Conservation (phyloP, 345 rosid genomes). For the Dipteronia sinensis region DNA sequence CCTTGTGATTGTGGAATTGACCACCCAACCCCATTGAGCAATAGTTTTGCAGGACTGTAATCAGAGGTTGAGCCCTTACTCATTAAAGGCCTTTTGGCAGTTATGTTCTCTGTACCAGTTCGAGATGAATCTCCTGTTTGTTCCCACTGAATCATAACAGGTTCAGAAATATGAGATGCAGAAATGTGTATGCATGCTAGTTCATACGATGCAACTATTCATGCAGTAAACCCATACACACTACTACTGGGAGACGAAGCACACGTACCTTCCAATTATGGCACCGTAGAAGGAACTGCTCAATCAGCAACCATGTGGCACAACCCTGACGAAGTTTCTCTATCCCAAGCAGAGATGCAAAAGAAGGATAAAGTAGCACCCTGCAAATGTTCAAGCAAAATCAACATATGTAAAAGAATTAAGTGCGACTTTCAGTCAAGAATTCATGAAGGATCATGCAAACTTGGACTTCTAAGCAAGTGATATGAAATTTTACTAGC, state of each 20-base stretch:
- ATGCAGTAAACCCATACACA: constrained; percentile 22
- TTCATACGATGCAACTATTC: constrained; percentile 13
- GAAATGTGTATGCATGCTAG: constrained; percentile 14
- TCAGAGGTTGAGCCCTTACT: constrained; percentile 55
- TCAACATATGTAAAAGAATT: background rate
- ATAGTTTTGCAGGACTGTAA: constrained; percentile 68
- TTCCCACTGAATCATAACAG: constrained; percentile 82
- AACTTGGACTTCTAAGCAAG: constrained; percentile 15
- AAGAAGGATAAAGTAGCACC: constrained; percentile 88
- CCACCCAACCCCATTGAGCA: constrained; percentile 86
- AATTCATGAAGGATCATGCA: constrained; percentile 18
- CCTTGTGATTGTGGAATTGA: constrained; percentile 78
- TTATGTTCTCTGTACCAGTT: constrained; percentile 45
- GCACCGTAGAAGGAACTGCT: constrained; percentile 79
- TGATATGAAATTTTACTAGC: constrained; percentile 29
- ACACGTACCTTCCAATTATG: constrained; percentile 88
- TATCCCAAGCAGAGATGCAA: constrained; percentile 90
- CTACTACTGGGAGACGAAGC: constrained; percentile 8
- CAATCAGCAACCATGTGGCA: constrained; percentile 95
- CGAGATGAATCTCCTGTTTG: constrained; percentile 72
- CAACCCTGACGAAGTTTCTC: constrained; percentile 92
- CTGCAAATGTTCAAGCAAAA: constrained; percentile 39
- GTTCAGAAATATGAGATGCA: constrained; percentile 31
- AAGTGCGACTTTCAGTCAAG: background rate
- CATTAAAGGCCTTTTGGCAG: constrained; percentile 43